Conservation (phyloP, 2,329 filamentous ascomycete genomes). For the Ophiostoma quercus region DNA sequence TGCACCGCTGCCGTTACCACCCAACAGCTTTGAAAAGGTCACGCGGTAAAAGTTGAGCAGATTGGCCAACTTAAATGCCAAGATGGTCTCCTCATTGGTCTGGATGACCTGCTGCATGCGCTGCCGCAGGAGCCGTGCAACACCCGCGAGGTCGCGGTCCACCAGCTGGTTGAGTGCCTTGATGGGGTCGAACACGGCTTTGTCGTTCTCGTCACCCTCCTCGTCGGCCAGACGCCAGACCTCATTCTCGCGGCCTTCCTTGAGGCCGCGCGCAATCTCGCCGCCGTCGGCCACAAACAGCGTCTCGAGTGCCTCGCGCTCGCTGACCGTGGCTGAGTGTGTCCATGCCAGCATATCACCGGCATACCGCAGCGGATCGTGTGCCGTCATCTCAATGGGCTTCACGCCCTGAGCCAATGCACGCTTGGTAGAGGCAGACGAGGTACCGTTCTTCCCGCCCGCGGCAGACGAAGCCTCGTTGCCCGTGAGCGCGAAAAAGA, state of each 20-base stretch:
- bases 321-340: constrained; percentile 89
- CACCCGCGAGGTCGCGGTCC: constrained; percentile 75
- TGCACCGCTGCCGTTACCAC: constrained; percentile 33
- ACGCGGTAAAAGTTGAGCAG: constrained; percentile 81
- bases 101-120: constrained; percentile 88
- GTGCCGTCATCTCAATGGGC: constrained; percentile 88
- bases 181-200: constrained; percentile 64
- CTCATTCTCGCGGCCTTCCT: constrained; percentile 74
- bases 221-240: constrained; percentile 69
- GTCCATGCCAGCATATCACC: constrained; percentile 98
- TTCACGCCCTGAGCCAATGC: constrained; percentile 56
- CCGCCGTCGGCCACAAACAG: constrained; percentile 88
- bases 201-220: constrained; percentile 45
- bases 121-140: constrained; percentile 78
- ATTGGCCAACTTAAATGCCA: constrained; percentile 86
- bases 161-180: constrained; percentile 81
- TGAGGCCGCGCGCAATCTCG: constrained; percentile 76
- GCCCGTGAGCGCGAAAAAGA: constrained; percentile 79
- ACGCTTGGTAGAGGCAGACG: constrained; percentile 31
- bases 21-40: constrained; percentile 77
- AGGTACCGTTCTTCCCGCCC: background rate
- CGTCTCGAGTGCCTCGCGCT: constrained; percentile 84
- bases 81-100: constrained; percentile 81
- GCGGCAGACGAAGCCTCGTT: constrained; percentile 34
- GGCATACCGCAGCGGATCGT: constrained; percentile 85